Evolutionary conservation across 2,329 filamentous ascomycete species (phyloP).

Genomic region (Plectosphaerella cucumerina): DNA sequence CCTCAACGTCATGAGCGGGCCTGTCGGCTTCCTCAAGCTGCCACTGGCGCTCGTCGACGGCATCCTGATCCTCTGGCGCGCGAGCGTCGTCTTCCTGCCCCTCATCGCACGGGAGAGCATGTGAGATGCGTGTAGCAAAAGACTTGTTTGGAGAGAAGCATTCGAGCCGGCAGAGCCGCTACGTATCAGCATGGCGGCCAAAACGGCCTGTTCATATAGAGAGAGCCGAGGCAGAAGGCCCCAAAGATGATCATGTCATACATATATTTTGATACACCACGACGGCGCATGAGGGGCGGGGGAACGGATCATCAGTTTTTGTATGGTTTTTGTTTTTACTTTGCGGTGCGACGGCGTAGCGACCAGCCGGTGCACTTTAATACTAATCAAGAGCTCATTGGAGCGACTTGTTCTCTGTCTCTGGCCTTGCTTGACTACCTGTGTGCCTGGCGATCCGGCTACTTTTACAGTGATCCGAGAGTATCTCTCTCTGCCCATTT

Average conservation of each 20-base stretch:
- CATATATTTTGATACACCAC: slow-evolving; percentile 1
- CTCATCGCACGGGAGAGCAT: slow-evolving; percentile 67
- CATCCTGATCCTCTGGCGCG: slow-evolving; percentile 71
- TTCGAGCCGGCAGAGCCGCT: too few relatives aligned
- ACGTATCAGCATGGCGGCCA: too few relatives aligned
- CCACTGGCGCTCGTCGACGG: slow-evolving; percentile 64
- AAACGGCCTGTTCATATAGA: slow-evolving; percentile 4
- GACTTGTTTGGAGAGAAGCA: too few relatives aligned
- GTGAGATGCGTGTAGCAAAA: background rate
- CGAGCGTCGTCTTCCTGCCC: slow-evolving; percentile 77
- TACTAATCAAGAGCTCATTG: background rate
- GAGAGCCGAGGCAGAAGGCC: background rate
- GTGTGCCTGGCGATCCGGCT: too few relatives aligned
- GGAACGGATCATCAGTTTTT: background rate
- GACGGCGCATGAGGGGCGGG: background rate
- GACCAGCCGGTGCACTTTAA: background rate
- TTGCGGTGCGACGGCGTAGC: too few relatives aligned
- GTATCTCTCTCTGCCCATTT: too few relatives aligned
- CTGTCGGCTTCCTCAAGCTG: slow-evolving; percentile 50
- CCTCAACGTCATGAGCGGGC: slow-evolving; percentile 30
- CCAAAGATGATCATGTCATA: slow-evolving; percentile 1
- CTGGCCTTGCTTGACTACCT: too few relatives aligned
- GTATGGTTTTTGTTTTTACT: background rate
- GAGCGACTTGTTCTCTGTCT: background rate
- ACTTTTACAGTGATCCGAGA: background rate